Percentiles rank a stretch among this genome's conserved stretches.
Evolutionary conservation across 192 early-diverging fungal species (phyloP).

Genomic region (Coemansia sp.): DNA sequence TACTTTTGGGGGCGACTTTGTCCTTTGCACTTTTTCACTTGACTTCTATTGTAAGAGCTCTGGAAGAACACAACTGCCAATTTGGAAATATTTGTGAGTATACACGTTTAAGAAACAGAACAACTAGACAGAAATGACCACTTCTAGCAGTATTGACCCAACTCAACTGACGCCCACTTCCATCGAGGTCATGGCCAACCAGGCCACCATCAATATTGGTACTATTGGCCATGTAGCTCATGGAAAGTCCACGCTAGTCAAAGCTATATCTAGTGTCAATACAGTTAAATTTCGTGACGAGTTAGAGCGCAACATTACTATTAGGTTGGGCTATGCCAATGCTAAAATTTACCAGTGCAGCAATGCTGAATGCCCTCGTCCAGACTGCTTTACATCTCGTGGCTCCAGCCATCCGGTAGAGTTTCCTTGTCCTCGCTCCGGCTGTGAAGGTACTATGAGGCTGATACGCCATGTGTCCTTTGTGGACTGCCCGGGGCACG

Average conservation of each 20-base stretch:
- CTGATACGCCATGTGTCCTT: slow-evolving; percentile 93
- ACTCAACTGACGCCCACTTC: slow-evolving; percentile 42
- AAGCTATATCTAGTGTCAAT: slow-evolving; percentile 96
- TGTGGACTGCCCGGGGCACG: slow-evolving; percentile 99
- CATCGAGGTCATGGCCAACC: slow-evolving; percentile 93
- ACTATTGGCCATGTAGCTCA: slow-evolving; percentile 99
- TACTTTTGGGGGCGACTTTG: too few species aligned
- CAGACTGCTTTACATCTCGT: slow-evolving; percentile 92
- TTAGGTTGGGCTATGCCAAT: slow-evolving; percentile 98
- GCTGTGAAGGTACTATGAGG: slow-evolving; percentile 82
- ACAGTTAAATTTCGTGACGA: slow-evolving; percentile 98
- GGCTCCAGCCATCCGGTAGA: slow-evolving; percentile 78
- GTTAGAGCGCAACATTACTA: slow-evolving; percentile 98
- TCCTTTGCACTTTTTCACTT: too few species aligned
- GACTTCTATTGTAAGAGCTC: too few species aligned
- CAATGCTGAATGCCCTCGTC: slow-evolving; percentile 87
- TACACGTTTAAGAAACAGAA: too few species aligned
- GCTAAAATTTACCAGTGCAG: slow-evolving; percentile 99
- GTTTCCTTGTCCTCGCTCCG: slow-evolving; percentile 83
- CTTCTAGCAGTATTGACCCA: slow-evolving; percentile 38
- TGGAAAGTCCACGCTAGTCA: slow-evolving; percentile 99
- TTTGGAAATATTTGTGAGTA: too few species aligned
- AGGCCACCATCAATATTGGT: slow-evolving; percentile 99
- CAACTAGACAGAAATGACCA: too few species aligned
- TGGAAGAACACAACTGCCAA: too few species aligned